Evolutionary conservation across 148 eudicot species (phyloP).

Genomic region (Simmondsia chinensis): DNA sequence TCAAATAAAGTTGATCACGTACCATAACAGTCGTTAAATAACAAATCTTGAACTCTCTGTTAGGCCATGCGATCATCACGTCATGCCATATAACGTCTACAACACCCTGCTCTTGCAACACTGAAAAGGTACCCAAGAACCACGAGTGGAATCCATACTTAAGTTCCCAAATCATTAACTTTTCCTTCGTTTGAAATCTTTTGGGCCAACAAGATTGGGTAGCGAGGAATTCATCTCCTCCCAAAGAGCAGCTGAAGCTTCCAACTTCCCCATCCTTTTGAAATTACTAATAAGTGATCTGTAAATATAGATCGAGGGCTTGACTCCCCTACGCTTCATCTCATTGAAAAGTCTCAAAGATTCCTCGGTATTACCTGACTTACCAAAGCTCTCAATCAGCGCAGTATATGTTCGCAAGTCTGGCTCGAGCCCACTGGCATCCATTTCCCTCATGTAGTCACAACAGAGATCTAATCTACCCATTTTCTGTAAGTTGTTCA

Average conservation of each 20-base stretch:
- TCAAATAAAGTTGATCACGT: too few species aligned
- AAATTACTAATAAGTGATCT: constrained; percentile 50
- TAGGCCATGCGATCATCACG: too few species aligned
- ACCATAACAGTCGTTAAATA: too few species aligned
- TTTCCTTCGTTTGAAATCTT: constrained; percentile 43
- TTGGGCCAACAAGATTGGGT: constrained; percentile 55
- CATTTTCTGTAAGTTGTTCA: constrained; percentile 52
- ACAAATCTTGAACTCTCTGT: too few species aligned
- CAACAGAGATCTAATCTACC: constrained; percentile 55
- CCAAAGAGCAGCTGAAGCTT: constrained; percentile 35
- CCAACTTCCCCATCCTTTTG: constrained; percentile 60
- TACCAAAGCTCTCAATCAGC: constrained; percentile 74
- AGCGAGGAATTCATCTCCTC: constrained; percentile 56
- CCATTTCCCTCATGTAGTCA: constrained; percentile 44
- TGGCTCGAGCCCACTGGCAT: constrained; percentile 41
- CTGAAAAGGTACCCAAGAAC: too few species aligned
- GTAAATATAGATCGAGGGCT: constrained; percentile 65
- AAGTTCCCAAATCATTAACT: too few species aligned
- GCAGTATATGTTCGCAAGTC: constrained; percentile 74
- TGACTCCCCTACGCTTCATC: constrained; percentile 49
- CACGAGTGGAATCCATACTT: too few species aligned
- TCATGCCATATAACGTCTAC: too few species aligned
- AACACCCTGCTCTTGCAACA: too few species aligned
- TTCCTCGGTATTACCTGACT: constrained; percentile 56
- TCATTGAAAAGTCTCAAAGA: constrained; percentile 54